These are phyloP conservation scores for Spergularia marina DNA, from an alignment of 148 eudicot species.

Conservation along the genomic window DNA sequence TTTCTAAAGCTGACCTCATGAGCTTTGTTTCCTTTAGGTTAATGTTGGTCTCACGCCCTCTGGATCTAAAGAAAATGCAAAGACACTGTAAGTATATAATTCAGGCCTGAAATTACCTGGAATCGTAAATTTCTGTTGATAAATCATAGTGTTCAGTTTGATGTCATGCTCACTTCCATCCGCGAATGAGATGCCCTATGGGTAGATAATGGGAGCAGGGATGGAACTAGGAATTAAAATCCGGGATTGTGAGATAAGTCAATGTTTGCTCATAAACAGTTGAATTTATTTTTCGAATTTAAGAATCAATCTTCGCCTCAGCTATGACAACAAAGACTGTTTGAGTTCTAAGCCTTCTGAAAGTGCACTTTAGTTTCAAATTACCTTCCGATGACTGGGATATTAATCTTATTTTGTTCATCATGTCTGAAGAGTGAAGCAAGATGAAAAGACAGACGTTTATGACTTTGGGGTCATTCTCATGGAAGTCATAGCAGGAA, in stretches of 20 bases:
- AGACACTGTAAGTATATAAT: conserved; percentile 34
- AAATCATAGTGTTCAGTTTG: background rate
- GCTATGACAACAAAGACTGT: background rate
- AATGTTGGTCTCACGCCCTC: conserved; percentile 28
- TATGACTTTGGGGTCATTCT: conserved; percentile 75
- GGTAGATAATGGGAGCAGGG: too few species aligned
- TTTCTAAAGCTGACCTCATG: conserved; percentile 20
- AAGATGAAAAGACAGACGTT: conserved; percentile 50
- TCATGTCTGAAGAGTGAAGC: conserved; percentile 35
- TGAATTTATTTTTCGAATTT: background rate
- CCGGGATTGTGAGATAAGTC: too few species aligned
- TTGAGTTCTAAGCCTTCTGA: background rate
- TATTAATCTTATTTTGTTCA: background rate
- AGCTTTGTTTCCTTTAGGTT: conserved; percentile 26
- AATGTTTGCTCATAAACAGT: too few species aligned
- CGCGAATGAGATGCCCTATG: background rate
- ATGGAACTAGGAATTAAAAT: too few species aligned
- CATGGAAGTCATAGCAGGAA: conserved; percentile 63
- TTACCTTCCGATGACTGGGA: background rate
- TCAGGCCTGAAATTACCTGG: background rate
- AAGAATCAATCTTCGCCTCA: background rate
- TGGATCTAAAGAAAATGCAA: conserved; percentile 33
- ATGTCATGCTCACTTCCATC: background rate
- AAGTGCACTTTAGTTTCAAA: background rate
- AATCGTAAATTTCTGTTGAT: background rate